Conservation (phyloP, 2,329 filamentous ascomycete species). For the Ophiostoma ulmi region DNA sequence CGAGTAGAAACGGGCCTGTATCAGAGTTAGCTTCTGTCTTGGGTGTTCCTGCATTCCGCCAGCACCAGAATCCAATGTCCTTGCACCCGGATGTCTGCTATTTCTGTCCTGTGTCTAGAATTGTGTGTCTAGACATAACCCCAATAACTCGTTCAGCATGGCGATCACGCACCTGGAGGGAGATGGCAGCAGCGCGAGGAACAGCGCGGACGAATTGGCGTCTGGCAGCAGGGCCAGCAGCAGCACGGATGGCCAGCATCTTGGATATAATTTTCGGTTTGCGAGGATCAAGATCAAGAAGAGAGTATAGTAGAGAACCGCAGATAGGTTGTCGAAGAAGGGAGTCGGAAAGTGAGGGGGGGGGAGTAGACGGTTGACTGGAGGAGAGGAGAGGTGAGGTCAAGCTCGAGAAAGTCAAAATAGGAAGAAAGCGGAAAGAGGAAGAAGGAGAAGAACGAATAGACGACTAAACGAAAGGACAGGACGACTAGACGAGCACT, state of each 20-base stretch:
- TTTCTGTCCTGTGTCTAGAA: background rate
- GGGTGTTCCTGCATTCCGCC: background rate
- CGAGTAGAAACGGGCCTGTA: conserved; percentile 56
- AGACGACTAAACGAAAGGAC: background rate
- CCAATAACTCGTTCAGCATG: background rate
- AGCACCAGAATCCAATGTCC: background rate
- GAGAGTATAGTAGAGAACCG: background rate
- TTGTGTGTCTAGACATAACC: background rate
- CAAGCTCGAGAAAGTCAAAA: background rate
- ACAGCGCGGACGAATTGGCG: conserved; percentile 71
- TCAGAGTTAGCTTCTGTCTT: background rate
- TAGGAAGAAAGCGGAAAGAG: conserved; percentile 7
- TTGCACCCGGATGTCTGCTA: background rate
- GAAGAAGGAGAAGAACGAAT: conserved; percentile 11
- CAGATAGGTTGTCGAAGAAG: conserved; percentile 7
- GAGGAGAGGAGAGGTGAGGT: conserved; percentile 6
- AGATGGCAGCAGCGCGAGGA: conserved; percentile 49
- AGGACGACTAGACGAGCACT: conserved; percentile 10
- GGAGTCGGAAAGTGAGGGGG: conserved; percentile 12
- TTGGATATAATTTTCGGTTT: conserved; percentile 34
- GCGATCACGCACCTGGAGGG: conserved; percentile 54
- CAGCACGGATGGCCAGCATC: conserved; percentile 79
- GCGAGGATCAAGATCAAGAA: background rate
- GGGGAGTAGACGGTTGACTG: background rate
- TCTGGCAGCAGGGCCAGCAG: conserved; percentile 68